Conservation (phyloP, 345 rosid species). For the Mangifera indica region DNA sequence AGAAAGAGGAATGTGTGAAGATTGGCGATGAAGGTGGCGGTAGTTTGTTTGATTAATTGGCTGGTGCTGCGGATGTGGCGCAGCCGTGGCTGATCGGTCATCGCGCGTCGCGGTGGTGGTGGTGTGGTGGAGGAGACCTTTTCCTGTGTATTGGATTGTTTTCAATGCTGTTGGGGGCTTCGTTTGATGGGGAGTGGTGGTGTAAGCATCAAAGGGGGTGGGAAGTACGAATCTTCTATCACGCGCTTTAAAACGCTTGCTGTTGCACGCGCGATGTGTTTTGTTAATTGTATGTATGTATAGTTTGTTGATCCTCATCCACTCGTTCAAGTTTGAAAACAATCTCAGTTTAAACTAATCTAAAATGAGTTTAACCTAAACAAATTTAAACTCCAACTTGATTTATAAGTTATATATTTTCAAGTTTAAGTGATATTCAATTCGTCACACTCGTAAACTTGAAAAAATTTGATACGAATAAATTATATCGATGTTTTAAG, state of each 20-base stretch:
- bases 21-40: constrained; percentile 44
- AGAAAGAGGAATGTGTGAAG: constrained; percentile 64
- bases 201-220: background rate
- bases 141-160: background rate
- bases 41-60: constrained; percentile 52
- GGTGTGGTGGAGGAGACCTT: background rate
- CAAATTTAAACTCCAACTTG: too few species aligned
- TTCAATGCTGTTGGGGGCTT: background rate
- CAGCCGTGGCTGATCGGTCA: constrained; percentile 70
- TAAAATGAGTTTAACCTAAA: too few species aligned
- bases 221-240: background rate
- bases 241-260: background rate
- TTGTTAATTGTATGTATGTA: too few species aligned
- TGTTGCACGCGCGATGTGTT: too few species aligned
- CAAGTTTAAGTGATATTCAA: too few species aligned
- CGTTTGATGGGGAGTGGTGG: background rate
- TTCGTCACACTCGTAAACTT: too few species aligned
- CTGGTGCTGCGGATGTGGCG: constrained; percentile 62
- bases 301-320: too few species aligned
- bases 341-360: too few species aligned
- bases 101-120: constrained; percentile 25
- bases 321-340: too few species aligned
- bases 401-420: too few species aligned
- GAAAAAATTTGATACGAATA: too few species aligned
- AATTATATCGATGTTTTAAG: too few species aligned